Evolutionary conservation across 306 rosid genomes (phyloP).

Genomic region (Pyrus betulifolia): DNA sequence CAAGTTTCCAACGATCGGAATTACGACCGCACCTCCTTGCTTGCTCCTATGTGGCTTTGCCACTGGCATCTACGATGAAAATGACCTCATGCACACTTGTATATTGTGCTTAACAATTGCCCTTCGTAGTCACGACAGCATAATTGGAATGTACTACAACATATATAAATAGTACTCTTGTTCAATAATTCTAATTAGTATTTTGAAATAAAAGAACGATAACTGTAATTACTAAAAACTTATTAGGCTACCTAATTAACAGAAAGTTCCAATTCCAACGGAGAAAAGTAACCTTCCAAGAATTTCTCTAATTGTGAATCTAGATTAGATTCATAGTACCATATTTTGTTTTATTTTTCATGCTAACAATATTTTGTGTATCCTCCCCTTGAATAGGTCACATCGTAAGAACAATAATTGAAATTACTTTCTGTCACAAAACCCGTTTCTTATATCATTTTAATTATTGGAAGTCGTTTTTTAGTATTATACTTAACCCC

Average conservation of each 20-base stretch:
- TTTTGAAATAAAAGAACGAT: neutral
- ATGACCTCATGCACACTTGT: too few relatives aligned
- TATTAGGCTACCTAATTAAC: neutral
- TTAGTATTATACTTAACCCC: too few relatives aligned
- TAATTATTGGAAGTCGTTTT: too few relatives aligned
- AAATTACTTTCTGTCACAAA: neutral
- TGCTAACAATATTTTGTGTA: neutral
- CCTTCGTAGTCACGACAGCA: neutral
- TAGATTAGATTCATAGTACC: neutral
- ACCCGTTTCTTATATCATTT: neutral
- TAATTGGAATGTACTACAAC: neutral
- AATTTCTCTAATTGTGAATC: neutral
- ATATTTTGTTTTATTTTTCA: neutral
- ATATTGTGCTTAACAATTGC: neutral
- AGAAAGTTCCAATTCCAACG: neutral
- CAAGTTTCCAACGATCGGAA: too few relatives aligned
- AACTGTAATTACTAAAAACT: neutral
- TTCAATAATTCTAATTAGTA: too few relatives aligned
- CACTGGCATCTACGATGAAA: too few relatives aligned
- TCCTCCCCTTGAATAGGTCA: conserved; percentile 6
- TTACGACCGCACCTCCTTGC: too few relatives aligned
- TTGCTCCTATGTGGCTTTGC: too few relatives aligned
- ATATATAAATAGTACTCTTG: too few relatives aligned
- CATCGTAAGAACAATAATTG: too few relatives aligned
- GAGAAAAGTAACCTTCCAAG: neutral